A percentile compares a stretch with the other conserved stretches of the same genome.
phyloP scores from a whole-genome alignment of 2,329 filamentous ascomycete species.

The Dichotomopilus funicola region DNA sequence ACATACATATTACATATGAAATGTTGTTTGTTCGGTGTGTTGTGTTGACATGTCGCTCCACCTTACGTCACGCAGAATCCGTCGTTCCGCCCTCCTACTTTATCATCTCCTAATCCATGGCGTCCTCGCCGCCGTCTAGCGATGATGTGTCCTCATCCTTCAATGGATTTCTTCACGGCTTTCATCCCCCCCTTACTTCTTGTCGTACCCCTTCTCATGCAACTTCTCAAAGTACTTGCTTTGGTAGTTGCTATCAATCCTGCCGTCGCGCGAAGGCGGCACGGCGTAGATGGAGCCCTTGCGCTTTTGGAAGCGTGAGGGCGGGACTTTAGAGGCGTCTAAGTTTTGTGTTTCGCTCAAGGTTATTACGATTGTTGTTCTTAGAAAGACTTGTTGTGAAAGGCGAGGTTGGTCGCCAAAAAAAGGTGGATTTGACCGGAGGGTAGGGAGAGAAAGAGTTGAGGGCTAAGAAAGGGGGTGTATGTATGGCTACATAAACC shows the following conservation, averaged over 20 bases:
- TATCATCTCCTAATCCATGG: no score
- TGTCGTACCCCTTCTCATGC: constrained; percentile 34
- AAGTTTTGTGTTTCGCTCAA: not conserved
- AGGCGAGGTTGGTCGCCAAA: not conserved
- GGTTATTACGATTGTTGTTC: no score
- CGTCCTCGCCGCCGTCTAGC: no score
- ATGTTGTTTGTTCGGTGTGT: no score
- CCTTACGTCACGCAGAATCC: no score
- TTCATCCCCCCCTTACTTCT: not conserved
- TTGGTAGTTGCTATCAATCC: constrained; percentile 53
- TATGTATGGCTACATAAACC: not conserved
- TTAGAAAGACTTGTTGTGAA: not conserved
- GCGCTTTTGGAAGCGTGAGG: constrained; percentile 62
- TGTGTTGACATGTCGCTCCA: no score
- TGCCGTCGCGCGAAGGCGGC: constrained; percentile 57
- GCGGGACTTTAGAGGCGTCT: constrained; percentile 61
- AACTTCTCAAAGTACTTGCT: constrained; percentile 56
- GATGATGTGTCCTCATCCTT: no score
- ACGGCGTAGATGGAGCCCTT: constrained; percentile 64
- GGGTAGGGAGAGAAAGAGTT: not conserved
- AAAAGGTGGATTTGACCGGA: not conserved
- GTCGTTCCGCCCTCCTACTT: no score
- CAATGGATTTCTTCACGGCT: no score
- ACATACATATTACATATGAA: no score
- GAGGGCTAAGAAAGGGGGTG: not conserved